These are phyloP conservation scores for Lactarius psammicola DNA, from an alignment of 768 basidiomycete species.

Conservation along the genomic window DNA sequence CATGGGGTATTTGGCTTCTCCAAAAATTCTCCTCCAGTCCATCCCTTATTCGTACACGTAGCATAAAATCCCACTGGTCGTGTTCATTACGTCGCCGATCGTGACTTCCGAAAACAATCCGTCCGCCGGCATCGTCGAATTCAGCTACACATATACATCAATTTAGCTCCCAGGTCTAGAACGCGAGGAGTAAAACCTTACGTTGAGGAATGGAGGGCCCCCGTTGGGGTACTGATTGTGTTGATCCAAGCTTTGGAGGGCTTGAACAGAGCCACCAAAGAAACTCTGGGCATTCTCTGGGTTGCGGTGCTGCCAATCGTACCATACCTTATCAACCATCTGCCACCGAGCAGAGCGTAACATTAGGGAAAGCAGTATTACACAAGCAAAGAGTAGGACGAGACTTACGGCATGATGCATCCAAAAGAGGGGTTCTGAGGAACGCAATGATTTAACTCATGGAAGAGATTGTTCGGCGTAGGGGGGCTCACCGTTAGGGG, in stretches of 20 bases:
- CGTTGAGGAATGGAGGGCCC: slow-evolving; percentile 31
- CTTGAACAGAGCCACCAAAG: slow-evolving; percentile 37
- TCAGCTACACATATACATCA: slow-evolving; percentile 26
- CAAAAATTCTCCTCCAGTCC: background rate
- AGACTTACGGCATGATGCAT: slow-evolving; percentile 38
- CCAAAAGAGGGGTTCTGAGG: slow-evolving; percentile 38
- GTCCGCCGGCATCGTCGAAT: slow-evolving; percentile 34
- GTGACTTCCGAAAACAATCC: slow-evolving; percentile 32
- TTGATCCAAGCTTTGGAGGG: slow-evolving; percentile 28
- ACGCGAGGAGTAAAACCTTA: slow-evolving; percentile 13
- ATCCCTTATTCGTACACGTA: slow-evolving; percentile 37
- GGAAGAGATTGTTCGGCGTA: background rate
- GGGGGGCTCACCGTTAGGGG: slow-evolving; percentile 35
- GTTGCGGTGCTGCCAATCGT: slow-evolving; percentile 37
- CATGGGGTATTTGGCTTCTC: background rate
- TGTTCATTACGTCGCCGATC: slow-evolving; percentile 36
- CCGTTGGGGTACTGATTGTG: slow-evolving; percentile 34
- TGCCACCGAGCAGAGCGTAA: slow-evolving; percentile 4
- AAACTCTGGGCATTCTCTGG: slow-evolving; percentile 33
- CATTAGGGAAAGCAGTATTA: background rate
- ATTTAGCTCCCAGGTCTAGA: background rate
- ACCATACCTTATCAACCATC: slow-evolving; percentile 43
- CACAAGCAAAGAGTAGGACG: background rate
- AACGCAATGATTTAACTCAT: background rate
- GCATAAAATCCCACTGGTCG: slow-evolving; percentile 37